These are phyloP conservation scores for Grifola frondosa DNA, from an alignment of 1,284 basidiomycete species.

Conservation along the genomic window DNA sequence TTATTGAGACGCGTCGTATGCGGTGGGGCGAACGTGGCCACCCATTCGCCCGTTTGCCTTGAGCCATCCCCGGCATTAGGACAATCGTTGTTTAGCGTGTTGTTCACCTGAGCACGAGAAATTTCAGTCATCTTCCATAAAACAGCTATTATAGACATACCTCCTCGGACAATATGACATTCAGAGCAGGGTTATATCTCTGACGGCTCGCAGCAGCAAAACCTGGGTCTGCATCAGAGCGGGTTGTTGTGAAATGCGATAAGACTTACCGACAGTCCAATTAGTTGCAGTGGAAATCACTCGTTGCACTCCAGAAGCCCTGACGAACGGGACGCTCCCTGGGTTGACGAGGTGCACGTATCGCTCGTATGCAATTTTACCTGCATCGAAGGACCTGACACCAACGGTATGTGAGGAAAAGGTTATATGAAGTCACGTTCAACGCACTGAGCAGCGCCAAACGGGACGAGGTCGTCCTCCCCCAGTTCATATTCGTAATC, in stretches of 20 bases:
- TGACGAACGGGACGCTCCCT: slow-evolving; percentile 56
- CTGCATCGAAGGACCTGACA: slow-evolving; percentile 51
- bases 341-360: slow-evolving; percentile 49
- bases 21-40: slow-evolving; percentile 50
- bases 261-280: slow-evolving; percentile 61
- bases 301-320: slow-evolving; percentile 58
- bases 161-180: slow-evolving; percentile 51
- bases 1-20: slow-evolving; percentile 60
- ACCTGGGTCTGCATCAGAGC: slow-evolving; percentile 36
- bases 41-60: slow-evolving; percentile 51
- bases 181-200: slow-evolving; percentile 39
- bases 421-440: background rate
- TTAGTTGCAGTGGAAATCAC: slow-evolving; percentile 70
- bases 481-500: slow-evolving; percentile 63
- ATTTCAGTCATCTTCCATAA: too few relatives aligned
- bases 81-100: slow-evolving; percentile 74
- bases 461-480: slow-evolving; percentile 60
- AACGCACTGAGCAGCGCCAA: slow-evolving; percentile 71
- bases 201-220: slow-evolving; percentile 40
- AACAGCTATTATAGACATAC: slow-evolving; percentile 32
- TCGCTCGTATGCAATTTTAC: slow-evolving; percentile 46
- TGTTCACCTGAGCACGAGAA: slow-evolving; percentile 44
- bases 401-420: background rate
- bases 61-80: slow-evolving; percentile 52
- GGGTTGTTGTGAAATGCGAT: too few relatives aligned